A percentile compares a stretch with the other conserved stretches of the same genome.
These are phyloP conservation scores for Penicillium lividum DNA, from an alignment of 495 filamentous ascomycete species.

Conservation along the genomic window DNA sequence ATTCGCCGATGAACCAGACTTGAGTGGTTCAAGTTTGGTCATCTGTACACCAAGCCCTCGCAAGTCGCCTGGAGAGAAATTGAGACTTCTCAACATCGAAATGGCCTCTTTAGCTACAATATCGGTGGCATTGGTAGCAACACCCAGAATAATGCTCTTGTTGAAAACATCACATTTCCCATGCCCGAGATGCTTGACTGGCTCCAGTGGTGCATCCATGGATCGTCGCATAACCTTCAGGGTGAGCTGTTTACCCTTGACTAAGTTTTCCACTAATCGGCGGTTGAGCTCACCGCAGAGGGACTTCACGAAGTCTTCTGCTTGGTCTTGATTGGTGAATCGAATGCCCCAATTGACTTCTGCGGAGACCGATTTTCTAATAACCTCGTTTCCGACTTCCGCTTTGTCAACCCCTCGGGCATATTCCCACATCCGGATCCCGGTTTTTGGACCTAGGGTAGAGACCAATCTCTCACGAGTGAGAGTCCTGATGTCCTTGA, in stretches of 20 bases:
- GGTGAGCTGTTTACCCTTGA: constrained; percentile 84
- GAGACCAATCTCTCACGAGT: constrained; percentile 72
- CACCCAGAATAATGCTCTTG: constrained; percentile 78
- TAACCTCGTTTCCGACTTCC: constrained; percentile 80
- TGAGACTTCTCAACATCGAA: constrained; percentile 76
- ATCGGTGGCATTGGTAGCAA: constrained; percentile 73
- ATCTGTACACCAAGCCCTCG: constrained; percentile 88
- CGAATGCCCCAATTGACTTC: constrained; percentile 98
- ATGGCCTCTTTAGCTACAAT: constrained; percentile 77
- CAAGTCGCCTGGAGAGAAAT: constrained; percentile 85
- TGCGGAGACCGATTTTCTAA: constrained; percentile 88
- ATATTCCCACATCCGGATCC: constrained; percentile 88
- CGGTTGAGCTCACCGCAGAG: constrained; percentile 80
- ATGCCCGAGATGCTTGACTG: constrained; percentile 92
- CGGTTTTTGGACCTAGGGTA: constrained; percentile 85
- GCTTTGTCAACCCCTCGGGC: constrained; percentile 82
- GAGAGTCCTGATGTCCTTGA: constrained; percentile 76
- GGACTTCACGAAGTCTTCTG: constrained; percentile 83
- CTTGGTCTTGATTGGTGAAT: constrained; percentile 85
- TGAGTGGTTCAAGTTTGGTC: constrained; percentile 84
- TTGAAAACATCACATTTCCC: constrained; percentile 93
- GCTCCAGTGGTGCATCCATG: constrained; percentile 83
- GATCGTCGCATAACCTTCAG: constrained; percentile 92
- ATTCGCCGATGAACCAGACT: constrained; percentile 37
- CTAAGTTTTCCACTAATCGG: constrained; percentile 74